Evolutionary conservation across 768 basidiomycete species (phyloP).

Genomic region (Sporobolomyces roseus): DNA sequence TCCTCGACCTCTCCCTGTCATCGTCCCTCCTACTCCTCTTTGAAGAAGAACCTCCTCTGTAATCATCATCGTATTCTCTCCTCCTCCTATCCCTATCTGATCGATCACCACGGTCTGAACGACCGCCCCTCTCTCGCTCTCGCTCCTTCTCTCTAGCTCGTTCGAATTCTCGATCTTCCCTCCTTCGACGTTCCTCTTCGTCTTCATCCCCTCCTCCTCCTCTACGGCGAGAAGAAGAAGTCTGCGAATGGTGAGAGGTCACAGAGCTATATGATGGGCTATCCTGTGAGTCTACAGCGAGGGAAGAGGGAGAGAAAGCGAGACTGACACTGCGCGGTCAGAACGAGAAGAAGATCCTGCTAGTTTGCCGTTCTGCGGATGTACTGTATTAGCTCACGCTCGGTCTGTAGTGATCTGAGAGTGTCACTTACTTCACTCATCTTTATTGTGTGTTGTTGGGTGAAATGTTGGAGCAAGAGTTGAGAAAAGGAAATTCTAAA

Average conservation of each 20-base stretch:
- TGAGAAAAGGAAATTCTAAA: too few relatives aligned
- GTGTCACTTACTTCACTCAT: constrained; percentile 8
- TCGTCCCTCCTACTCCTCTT: constrained; percentile 49
- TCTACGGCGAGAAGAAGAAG: constrained; percentile 11
- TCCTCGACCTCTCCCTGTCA: constrained; percentile 52
- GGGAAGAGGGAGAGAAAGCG: background rate
- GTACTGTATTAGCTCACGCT: too few relatives aligned
- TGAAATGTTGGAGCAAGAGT: too few relatives aligned
- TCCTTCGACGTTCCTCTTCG: constrained; percentile 43
- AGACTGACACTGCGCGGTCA: constrained; percentile 24
- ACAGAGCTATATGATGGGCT: too few relatives aligned
- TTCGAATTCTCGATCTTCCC: constrained; percentile 41
- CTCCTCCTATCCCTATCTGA: constrained; percentile 19
- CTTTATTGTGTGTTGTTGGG: background rate
- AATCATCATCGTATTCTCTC: constrained; percentile 22
- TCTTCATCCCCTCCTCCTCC: background rate
- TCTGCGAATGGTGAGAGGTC: too few relatives aligned
- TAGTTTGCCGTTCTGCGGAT: constrained; percentile 1
- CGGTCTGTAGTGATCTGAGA: too few relatives aligned
- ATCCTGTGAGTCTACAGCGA: background rate
- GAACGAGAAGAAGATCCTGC: constrained; percentile 1
- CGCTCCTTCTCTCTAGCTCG: constrained; percentile 41
- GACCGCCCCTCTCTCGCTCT: constrained; percentile 58
- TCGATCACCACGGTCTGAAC: constrained; percentile 72
- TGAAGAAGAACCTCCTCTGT: constrained; percentile 35